Base-by-base conservation (phyloP, 371 early-diverging fungal genomes). In the Circinella minor region DNA sequence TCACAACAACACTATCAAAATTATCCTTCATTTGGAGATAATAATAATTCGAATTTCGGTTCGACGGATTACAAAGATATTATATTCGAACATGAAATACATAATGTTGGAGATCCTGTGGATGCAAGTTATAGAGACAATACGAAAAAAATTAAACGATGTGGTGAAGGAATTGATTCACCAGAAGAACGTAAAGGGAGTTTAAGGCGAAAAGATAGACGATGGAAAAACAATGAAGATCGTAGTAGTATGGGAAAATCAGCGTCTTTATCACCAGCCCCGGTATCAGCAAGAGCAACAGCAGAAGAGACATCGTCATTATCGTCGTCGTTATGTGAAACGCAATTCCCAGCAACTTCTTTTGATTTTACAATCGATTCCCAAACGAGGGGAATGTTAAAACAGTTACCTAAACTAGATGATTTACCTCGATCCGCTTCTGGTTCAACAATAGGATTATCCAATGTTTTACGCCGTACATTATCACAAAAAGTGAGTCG, bases 121-220 rank as follows among this genome's bases (percentile, higher is more conserved):
- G 71, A 71, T 63, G 65, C 66, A n/a, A 71, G 63, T 36, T 67
- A 71, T 34, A 38, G 69, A 36, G 73, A 72, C 36, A 72, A 72
- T 65, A 60, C 73, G 15, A 72, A 72, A 61, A 72, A 72, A 61
- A 67, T 67, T 17, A 72, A 72, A 55, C 68, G 73, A 38, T 47
- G 57, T 37, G 63, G 47, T 4, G 51, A 61, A 34, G 64, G 62
- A 9, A 46, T 38, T 4, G 67, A 63, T 37, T 34, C 66, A 27
- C 27, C 27, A 20, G 60, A 67, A 13, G 63, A 67, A 38, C 39
- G 63, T 4, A 71, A 67, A 57, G 46, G 51, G 7, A 15, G 47
- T 6, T 15, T 59, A 39, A 64, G 70, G 11, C 54, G 73, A 39
- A 61, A 59, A 36, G 72, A 72, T 63, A 55, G 72, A 11, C 63